Conservation (phyloP, 805 yeast genomes). For the Kregervanrija delftensis region DNA sequence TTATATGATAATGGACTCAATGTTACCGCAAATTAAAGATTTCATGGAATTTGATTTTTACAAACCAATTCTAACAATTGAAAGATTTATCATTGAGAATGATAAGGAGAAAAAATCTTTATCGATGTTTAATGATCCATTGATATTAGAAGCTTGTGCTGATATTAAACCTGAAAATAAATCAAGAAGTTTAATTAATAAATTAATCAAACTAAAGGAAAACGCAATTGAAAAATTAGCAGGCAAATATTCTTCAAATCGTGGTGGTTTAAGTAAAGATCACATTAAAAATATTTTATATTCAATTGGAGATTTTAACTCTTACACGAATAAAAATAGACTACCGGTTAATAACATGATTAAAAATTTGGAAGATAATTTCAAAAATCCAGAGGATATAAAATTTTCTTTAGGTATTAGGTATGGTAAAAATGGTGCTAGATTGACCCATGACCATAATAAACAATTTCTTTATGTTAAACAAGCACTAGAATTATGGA, state of each 20-base stretch:
- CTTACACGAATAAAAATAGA: slow-evolving; percentile 63
- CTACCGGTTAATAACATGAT: slow-evolving; percentile 62
- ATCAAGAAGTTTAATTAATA: slow-evolving; percentile 45
- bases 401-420: slow-evolving; percentile 52
- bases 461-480: slow-evolving; percentile 69
- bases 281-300: slow-evolving; percentile 66
- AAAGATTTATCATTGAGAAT: slow-evolving; percentile 18
- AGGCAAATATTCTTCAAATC: slow-evolving; percentile 34
- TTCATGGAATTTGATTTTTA: slow-evolving; percentile 72
- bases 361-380: slow-evolving; percentile 43
- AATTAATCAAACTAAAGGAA: slow-evolving; percentile 61
- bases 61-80: slow-evolving; percentile 63
- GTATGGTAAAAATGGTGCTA: slow-evolving; percentile 61
- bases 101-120: slow-evolving; percentile 31
- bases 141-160: slow-evolving; percentile 56
- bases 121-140: slow-evolving; percentile 48
- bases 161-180: slow-evolving; percentile 58
- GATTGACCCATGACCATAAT: slow-evolving; percentile 66
- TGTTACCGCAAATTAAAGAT: slow-evolving; percentile 60
- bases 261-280: slow-evolving; percentile 41
- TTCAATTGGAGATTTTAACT: slow-evolving; percentile 73
- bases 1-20: slow-evolving; percentile 82
- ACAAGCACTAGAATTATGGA: slow-evolving; percentile 72
- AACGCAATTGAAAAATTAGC: slow-evolving; percentile 58
- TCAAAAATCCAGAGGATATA: slow-evolving; percentile 19